phyloP scores from a whole-genome alignment of 208 protist species.

The Angomonas deanei region DNA sequence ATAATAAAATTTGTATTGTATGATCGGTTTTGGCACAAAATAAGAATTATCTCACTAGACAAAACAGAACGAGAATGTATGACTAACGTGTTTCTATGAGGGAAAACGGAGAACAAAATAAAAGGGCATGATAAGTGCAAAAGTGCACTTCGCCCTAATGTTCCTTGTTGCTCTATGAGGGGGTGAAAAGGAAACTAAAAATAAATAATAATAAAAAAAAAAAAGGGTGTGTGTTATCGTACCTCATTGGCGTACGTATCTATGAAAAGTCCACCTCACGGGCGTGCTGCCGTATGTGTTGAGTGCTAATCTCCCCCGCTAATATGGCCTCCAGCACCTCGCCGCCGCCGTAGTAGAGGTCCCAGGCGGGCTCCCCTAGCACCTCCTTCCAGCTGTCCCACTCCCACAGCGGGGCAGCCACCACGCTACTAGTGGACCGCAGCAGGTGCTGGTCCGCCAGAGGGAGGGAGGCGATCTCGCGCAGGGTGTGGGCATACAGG shows the following conservation, averaged over 20 bases:
- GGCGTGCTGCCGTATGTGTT: conserved; percentile 5
- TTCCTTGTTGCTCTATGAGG: not conserved
- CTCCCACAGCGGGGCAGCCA: conserved; percentile 49
- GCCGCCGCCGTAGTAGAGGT: conserved; percentile 35
- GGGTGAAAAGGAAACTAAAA: conserved; percentile 5
- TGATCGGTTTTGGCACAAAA: too few relatives aligned
- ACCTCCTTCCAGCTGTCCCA: conserved; percentile 80
- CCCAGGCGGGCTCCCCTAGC: conserved; percentile 60
- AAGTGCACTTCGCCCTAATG: too few relatives aligned
- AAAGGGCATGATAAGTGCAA: too few relatives aligned
- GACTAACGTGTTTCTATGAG: too few relatives aligned
- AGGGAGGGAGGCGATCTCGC: conserved; percentile 37
- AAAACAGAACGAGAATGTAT: too few relatives aligned
- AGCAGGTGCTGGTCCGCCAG: conserved; percentile 23
- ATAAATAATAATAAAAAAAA: conserved; percentile 12
- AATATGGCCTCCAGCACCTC: conserved; percentile 30
- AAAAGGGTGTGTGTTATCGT: conserved; percentile 5
- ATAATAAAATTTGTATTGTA: too few relatives aligned
- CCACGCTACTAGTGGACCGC: conserved; percentile 34
- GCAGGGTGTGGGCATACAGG: conserved; percentile 64
- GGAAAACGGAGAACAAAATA: too few relatives aligned
- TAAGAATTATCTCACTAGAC: too few relatives aligned
- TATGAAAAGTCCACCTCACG: conserved; percentile 5
- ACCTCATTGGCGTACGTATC: not conserved
- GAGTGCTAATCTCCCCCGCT: conserved; percentile 14